These are phyloP conservation scores for Kluyveromyces siamensis DNA, from an alignment of 805 yeast species.

Conservation along the genomic window DNA sequence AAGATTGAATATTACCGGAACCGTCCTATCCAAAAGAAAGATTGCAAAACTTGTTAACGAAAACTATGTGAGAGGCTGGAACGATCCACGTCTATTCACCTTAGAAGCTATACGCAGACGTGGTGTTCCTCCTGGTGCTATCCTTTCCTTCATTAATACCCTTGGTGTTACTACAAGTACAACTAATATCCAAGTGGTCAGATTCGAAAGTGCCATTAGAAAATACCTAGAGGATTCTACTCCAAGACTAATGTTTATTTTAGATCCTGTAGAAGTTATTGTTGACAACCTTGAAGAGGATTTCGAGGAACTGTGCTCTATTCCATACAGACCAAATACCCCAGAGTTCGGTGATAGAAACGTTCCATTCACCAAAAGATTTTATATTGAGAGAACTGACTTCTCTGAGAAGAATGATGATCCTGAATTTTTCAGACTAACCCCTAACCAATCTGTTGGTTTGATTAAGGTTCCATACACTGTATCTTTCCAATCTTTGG, in stretches of 20 bases:
- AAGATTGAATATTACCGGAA: conserved; percentile 88
- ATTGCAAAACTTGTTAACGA: conserved; percentile 86
- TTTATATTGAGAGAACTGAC: conserved; percentile 85
- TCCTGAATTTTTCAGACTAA: conserved; percentile 81
- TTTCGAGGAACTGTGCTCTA: conserved; percentile 55
- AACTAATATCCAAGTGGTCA: conserved; percentile 78
- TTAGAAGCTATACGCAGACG: conserved; percentile 91
- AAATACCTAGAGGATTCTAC: conserved; percentile 80
- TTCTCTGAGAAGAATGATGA: conserved; percentile 54
- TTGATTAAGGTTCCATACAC: conserved; percentile 84
- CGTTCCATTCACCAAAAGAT: conserved; percentile 64
- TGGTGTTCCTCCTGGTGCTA: conserved; percentile 98
- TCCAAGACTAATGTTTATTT: conserved; percentile 89
- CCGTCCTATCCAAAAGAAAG: conserved; percentile 90
- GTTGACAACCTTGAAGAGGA: conserved; percentile 75
- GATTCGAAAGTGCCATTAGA: conserved; percentile 88
- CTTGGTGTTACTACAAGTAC: conserved; percentile 94
- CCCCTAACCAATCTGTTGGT: conserved; percentile 93
- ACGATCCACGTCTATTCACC: conserved; percentile 94
- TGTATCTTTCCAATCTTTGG: conserved; percentile 60
- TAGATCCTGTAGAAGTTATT: conserved; percentile 76
- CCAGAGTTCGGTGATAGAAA: conserved; percentile 66
- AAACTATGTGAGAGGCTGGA: conserved; percentile 87
- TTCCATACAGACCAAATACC: conserved; percentile 87
- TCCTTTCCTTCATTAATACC: conserved; percentile 84